These are phyloP conservation scores for Candida sp. DNA, from an alignment of 1,139 yeast genomes.

Conservation along the genomic window DNA sequence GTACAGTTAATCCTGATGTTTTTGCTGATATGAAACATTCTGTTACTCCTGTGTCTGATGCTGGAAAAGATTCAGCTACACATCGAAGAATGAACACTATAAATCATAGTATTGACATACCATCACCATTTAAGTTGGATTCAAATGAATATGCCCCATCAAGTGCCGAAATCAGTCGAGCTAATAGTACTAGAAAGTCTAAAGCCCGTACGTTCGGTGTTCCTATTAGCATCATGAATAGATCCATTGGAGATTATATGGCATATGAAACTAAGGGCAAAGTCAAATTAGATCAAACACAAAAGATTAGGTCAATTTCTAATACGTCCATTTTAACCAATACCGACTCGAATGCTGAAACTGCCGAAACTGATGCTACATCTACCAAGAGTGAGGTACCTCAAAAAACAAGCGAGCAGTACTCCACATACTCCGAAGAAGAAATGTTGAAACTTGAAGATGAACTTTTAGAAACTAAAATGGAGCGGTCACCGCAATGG, in stretches of 20 bases:
- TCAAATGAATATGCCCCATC: constrained; percentile 35
- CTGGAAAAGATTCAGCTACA: background rate
- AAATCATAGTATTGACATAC: constrained; percentile 27
- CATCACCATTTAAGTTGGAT: constrained; percentile 55
- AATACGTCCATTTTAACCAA: constrained; percentile 1
- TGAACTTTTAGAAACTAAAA: constrained; percentile 33
- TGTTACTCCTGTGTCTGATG: background rate
- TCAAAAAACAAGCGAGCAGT: background rate
- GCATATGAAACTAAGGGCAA: background rate
- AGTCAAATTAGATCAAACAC: constrained; percentile 1
- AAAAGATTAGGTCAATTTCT: constrained; percentile 2
- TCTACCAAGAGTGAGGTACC: background rate
- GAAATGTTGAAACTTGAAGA: constrained; percentile 44
- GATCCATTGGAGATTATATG: constrained; percentile 3
- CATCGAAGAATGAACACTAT: constrained; percentile 4
- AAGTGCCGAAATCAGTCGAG: constrained; percentile 28
- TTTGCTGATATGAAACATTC: constrained; percentile 2
- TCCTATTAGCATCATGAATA: constrained; percentile 9
- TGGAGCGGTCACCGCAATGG: constrained; percentile 39
- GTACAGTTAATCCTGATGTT: background rate
- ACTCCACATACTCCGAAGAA: constrained; percentile 28
- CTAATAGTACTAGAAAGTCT: constrained; percentile 35
- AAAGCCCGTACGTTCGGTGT: constrained; percentile 26
- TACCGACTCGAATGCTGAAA: background rate
- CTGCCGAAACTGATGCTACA: constrained; percentile 1